These are phyloP conservation scores for Moricandia moricandioides DNA, from an alignment of 345 rosid genomes.

Conservation along the genomic window DNA sequence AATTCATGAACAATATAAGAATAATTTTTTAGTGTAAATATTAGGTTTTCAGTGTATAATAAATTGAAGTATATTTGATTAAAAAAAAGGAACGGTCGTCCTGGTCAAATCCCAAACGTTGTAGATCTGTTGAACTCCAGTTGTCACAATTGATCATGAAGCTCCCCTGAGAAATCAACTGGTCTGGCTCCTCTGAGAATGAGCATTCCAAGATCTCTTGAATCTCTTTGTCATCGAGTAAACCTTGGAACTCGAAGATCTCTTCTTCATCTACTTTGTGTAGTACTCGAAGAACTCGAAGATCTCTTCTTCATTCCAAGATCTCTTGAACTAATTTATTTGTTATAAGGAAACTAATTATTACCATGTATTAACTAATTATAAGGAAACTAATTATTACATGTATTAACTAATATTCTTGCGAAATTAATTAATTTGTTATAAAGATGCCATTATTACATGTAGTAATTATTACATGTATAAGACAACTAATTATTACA, in stretches of 20 bases:
- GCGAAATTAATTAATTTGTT: no score
- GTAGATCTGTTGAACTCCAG: constrained; percentile 60
- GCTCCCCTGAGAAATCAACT: constrained; percentile 41
- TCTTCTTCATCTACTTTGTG: constrained; percentile 35
- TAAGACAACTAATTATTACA: no score
- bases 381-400: no score
- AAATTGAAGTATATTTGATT: constrained; percentile 10
- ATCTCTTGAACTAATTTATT: no score
- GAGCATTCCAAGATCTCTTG: constrained; percentile 41
- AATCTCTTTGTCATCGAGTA: constrained; percentile 45
- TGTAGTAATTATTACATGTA: no score
- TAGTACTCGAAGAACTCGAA: no score
- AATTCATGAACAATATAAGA: constrained; percentile 31
- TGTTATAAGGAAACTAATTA: no score
- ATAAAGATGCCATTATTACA: no score
- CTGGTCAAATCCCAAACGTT: constrained; percentile 43
- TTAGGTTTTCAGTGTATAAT: constrained; percentile 15
- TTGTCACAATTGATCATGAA: constrained; percentile 39
- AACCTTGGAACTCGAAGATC: constrained; percentile 33
- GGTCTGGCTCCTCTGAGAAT: constrained; percentile 38
- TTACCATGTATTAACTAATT: no score
- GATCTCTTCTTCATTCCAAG: no score
- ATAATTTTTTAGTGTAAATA: constrained; percentile 17
- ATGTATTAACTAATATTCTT: no score
- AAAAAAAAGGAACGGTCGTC: not conserved